Evolutionary conservation across 1,284 basidiomycete species (phyloP), one percentile per base, ranked within the genome.

Genomic region (Tilletia setariae): DNA sequence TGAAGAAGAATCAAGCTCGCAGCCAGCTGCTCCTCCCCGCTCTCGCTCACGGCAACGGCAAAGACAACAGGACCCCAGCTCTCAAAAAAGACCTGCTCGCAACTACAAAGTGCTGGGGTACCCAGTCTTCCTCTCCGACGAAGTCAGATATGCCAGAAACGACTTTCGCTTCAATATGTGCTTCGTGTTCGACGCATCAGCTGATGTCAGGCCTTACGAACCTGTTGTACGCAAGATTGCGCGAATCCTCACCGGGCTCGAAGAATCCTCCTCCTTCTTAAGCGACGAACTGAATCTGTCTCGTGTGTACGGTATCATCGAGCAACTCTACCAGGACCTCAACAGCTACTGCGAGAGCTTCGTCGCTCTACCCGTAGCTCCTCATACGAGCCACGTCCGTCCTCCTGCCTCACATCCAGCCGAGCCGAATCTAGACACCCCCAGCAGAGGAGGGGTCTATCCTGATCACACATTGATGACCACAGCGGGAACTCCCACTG

Each of bases 311-410:
- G 89, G 90, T 6, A 91, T 98, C 67, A 88, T 98, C 40, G 95
- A 99, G 83, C 94, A 98, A 82, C 86, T 99, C 0, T 98, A 94
- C 76, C 94, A 97, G 80, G 96, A 99, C 77, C 85, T 98, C 72
- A 98, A 97, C 84, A 94, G 92, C 3, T 98, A 96, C 84, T 79
- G 76, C 67, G 81, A 82, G 66, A 72, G 73, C 35, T 82, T 82
- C 47, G 72, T 82, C 2, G 76, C 79, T n/a, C 73, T 82, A 0
- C 81, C 81, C 1, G 79, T 79, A 21, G 72, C 71, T 1, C 77
- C 74, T 21, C 72, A 75, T 66, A 72, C 77, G 3, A 72, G 72
- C 11, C 74, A 76, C 44, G 68, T 64, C 19, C 44, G 25, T 4
- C 16, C 16, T 1, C 15, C 25, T 1, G 6, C 25, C n/a, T 19